These are phyloP conservation scores for Rutstroemia sp. DNA, from an alignment of 2,329 filamentous ascomycete genomes.

Conservation along the genomic window DNA sequence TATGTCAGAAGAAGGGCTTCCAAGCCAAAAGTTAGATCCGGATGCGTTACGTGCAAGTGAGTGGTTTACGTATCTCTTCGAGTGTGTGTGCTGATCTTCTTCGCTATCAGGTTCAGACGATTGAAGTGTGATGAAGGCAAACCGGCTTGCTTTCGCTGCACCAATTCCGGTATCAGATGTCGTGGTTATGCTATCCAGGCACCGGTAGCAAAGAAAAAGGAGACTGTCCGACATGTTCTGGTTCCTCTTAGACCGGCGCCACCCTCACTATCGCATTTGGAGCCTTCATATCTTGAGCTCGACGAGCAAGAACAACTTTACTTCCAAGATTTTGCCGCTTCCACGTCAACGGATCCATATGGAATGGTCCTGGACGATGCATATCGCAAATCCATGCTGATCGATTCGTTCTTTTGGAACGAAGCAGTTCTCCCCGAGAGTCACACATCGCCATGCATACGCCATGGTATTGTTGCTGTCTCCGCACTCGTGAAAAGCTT, in stretches of 20 bases:
- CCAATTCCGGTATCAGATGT: conserved; percentile 23
- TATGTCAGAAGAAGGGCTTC: conserved; percentile 8
- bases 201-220: conserved; percentile 4
- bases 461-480: conserved; percentile 24
- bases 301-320: conserved; percentile 18
- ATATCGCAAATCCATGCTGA: not conserved
- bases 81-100: not conserved
- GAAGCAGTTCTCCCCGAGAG: conserved; percentile 17
- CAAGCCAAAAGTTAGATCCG: conserved; percentile 5
- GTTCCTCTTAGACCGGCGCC: conserved; percentile 13
- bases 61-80: not conserved
- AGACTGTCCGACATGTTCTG: conserved; percentile 1
- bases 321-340: conserved; percentile 21
- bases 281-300: conserved; percentile 8
- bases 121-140: conserved; percentile 26
- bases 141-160: conserved; percentile 21
- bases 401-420: conserved; percentile 44
- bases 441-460: conserved; percentile 14
- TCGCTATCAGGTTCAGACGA: conserved; percentile 20
- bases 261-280: conserved; percentile 9
- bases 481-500: conserved; percentile 19
- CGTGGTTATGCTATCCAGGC: conserved; percentile 22
- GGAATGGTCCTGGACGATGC: not conserved
- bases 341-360: conserved; percentile 12
- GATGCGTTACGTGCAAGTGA: conserved; percentile 23